phyloP scores from a whole-genome alignment of 2,329 filamentous ascomycete genomes.

The Colletotrichum sp. region DNA sequence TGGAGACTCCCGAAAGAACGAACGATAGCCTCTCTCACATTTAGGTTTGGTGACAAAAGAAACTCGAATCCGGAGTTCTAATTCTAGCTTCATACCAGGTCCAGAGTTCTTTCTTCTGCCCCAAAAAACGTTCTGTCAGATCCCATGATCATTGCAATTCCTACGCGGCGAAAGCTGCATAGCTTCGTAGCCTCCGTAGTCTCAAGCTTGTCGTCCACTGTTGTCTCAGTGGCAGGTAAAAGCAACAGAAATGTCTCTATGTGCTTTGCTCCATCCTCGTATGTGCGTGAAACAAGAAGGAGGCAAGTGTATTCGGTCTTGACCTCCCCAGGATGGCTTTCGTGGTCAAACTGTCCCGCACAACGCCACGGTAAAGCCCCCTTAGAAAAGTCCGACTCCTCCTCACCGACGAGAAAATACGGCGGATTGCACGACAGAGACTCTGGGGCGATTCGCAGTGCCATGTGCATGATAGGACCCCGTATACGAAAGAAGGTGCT shows the following conservation, averaged over 20 bases:
- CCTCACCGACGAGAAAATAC: not conserved
- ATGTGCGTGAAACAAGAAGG: not conserved
- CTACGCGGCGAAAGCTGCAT: not conserved
- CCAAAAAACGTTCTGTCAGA: not conserved
- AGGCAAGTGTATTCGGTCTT: not conserved
- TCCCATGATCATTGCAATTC: not conserved
- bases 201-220: not conserved
- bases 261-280: not conserved
- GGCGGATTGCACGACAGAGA: not conserved
- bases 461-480: not conserved
- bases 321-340: not conserved
- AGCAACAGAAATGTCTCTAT: not conserved
- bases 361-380: not conserved
- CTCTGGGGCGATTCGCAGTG: not conserved
- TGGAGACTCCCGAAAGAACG: fast-evolving
- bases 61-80: not conserved
- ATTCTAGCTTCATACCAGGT: not conserved
- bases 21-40: too few relatives aligned
- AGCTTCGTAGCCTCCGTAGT: not conserved
- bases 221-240: fast-evolving
- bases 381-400: not conserved
- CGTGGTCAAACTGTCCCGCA: not conserved
- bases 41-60: too few relatives aligned
- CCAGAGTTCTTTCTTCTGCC: not conserved
- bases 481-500: not conserved